Base-by-base conservation (phyloP, 2,329 filamentous ascomycete genomes). In the Salinomyces thailandicus region DNA sequence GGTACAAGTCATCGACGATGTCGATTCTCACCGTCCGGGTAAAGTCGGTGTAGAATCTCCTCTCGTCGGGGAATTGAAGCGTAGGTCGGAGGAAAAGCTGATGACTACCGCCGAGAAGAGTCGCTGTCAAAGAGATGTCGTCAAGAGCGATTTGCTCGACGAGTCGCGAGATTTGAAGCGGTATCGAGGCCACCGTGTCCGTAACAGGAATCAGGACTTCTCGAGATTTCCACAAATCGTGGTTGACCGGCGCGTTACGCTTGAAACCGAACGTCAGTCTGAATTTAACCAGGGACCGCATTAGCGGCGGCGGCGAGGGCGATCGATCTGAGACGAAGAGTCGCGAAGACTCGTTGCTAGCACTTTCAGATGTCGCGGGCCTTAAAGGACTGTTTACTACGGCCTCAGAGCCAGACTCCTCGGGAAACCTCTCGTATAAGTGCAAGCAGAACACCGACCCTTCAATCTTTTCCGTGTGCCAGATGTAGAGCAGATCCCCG, bases 391-490 rank as follows among this genome's bases (percentile, higher is more conserved):
- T 24, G 7, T 7, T 24, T n/a, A 7, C 7, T 7, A 8, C 5
- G 2, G 6, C 32, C 18, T 27, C 3, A 11, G 9, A 27, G 27
- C 17, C 19, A 15, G 16, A 27, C 7, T 32, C 29, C 24, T 16
- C 4, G 3, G 13, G 11, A 13, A 18, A 13, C 18, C 36, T 5
- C 12, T 19, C 20, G 20, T 33, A 18, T 14, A 38, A 5, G 13
- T 38, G 36, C 13, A 38, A 3, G 14, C 36, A 38, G 15, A 38
- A 38, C 5, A 13, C n/a, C 3, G 12, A 11, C 8, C 36, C 30
- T 19, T 16, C 30, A 19, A 38, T 30, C 18, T 33, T 33, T 8
- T 38, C 29, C 19, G 29, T 18, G 18, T 38, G 36, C 36, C 36
- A 38, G 15, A 33, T 33, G 6, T 11, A 14, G 14, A 38, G 14